Percentiles rank a stretch among this genome's conserved stretches.
Conservation (phyloP, 441 rosid genomes). For the Populus hybrid region DNA sequence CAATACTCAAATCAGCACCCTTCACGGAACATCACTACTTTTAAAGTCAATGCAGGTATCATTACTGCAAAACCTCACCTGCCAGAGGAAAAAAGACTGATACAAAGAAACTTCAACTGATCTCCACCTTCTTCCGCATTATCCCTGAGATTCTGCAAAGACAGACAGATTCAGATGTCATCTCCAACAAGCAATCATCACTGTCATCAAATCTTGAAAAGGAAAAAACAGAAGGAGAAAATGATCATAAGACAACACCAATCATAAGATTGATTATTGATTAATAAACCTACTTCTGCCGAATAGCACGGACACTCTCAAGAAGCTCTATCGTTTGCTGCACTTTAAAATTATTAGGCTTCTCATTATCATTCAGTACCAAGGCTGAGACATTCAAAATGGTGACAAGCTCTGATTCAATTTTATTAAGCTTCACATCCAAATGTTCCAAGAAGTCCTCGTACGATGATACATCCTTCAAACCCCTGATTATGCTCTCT, state of each 20-base stretch:
- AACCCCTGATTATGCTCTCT: constrained; percentile 25
- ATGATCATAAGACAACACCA: not conserved
- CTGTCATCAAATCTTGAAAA: constrained; percentile 9
- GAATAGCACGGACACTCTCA: constrained; percentile 42
- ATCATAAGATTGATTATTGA: not conserved
- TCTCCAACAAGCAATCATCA: not conserved
- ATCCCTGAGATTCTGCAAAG: constrained; percentile 38
- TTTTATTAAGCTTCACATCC: constrained; percentile 55
- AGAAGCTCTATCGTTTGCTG: constrained; percentile 63
- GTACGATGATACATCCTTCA: constrained; percentile 44
- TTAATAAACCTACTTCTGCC: constrained; percentile 48
- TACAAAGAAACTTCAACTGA: constrained; percentile 18
- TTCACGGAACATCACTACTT: not conserved
- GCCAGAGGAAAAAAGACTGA: constrained; percentile 7
- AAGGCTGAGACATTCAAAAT: constrained; percentile 55
- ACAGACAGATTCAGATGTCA: constrained; percentile 8
- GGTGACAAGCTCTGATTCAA: constrained; percentile 65
- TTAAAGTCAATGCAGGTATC: not conserved
- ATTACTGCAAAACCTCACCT: constrained; percentile 12
- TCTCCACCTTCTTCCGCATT: constrained; percentile 26
- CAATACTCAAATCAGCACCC: not conserved
- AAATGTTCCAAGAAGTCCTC: constrained; percentile 56
- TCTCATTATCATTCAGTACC: constrained; percentile 43
- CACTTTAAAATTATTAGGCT: constrained; percentile 48
- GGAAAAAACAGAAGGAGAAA: constrained; percentile 4